These are phyloP conservation scores for Claviceps sorghi DNA, from an alignment of 2,329 filamentous ascomycete species.

Conservation along the genomic window DNA sequence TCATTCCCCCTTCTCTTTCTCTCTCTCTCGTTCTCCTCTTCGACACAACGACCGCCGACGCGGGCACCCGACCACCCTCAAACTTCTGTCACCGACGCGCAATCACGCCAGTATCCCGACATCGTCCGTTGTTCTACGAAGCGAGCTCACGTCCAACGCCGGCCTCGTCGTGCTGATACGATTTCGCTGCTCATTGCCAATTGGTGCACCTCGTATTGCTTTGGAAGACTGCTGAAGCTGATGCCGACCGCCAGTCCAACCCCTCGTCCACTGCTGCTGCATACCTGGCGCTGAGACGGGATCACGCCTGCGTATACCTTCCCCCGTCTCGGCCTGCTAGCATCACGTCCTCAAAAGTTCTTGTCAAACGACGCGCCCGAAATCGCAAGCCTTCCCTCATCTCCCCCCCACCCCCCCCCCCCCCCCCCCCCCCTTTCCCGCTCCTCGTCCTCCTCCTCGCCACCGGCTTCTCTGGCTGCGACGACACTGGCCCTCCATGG, in stretches of 20 bases:
- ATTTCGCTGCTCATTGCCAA: slow-evolving; percentile 11
- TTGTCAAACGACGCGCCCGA: slow-evolving; percentile 11
- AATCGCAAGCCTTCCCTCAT: slow-evolving; percentile 2
- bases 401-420: neutral
- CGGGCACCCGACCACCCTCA: slow-evolving; percentile 4
- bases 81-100: slow-evolving; percentile 9
- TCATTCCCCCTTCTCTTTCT: no score
- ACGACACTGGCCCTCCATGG: slow-evolving; percentile 19
- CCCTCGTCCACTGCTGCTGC: slow-evolving; percentile 18
- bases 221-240: slow-evolving; percentile 14
- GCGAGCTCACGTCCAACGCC: slow-evolving; percentile 7
- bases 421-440: no score
- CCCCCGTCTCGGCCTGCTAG: neutral
- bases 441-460: neutral
- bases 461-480: neutral
- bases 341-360: neutral
- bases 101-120: slow-evolving; percentile 15
- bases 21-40: neutral
- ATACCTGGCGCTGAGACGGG: slow-evolving; percentile 18
- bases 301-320: slow-evolving; percentile 1
- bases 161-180: slow-evolving; percentile 6
- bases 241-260: slow-evolving; percentile 22
- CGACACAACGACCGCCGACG: slow-evolving; percentile 2
- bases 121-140: slow-evolving; percentile 8
- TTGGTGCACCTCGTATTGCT: slow-evolving; percentile 12